Percentiles rank a stretch among this genome's conserved stretches.
Conservation (phyloP, 2,329 filamentous ascomycete species). For the Stenocarpella maydis region DNA sequence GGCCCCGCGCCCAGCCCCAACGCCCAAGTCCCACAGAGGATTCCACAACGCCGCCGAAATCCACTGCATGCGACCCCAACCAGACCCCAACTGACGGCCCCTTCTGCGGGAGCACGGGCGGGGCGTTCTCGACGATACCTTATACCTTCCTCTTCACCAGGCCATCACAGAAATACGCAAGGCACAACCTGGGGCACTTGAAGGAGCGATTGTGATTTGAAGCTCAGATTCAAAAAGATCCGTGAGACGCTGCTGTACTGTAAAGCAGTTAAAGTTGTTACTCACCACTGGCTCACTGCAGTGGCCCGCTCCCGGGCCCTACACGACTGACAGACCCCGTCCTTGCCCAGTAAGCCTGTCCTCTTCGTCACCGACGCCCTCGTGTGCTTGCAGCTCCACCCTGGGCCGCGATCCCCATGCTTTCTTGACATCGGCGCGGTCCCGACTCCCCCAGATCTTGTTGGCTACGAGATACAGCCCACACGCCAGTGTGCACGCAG, state of each 20-base stretch:
- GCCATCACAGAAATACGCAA: no score
- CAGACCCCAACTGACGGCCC: not conserved
- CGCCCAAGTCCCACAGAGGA: not conserved
- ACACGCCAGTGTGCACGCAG: not conserved
- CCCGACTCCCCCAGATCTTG: not conserved
- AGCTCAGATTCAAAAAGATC: not conserved
- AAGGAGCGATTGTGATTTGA: not conserved
- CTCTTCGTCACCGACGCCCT: not conserved
- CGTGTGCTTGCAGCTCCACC: accelerated
- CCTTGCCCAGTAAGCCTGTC: not conserved
- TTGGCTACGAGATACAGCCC: not conserved
- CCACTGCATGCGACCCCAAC: not conserved
- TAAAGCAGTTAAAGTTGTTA: no score
- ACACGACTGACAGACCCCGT: not conserved
- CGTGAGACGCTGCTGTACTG: not conserved
- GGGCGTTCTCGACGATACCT: not conserved
- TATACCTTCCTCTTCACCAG: no score
- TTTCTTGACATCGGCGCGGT: not conserved
- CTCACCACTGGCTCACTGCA: not conserved
- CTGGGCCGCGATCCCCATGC: not conserved
- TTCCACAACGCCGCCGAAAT: no score
- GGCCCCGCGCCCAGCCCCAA: not conserved
- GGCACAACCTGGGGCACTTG: no score
- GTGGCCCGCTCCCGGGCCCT: not conserved
- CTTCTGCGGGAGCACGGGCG: no score